phyloP scores from a whole-genome alignment of 1,284 basidiomycete genomes.

The Puccinia horiana region DNA sequence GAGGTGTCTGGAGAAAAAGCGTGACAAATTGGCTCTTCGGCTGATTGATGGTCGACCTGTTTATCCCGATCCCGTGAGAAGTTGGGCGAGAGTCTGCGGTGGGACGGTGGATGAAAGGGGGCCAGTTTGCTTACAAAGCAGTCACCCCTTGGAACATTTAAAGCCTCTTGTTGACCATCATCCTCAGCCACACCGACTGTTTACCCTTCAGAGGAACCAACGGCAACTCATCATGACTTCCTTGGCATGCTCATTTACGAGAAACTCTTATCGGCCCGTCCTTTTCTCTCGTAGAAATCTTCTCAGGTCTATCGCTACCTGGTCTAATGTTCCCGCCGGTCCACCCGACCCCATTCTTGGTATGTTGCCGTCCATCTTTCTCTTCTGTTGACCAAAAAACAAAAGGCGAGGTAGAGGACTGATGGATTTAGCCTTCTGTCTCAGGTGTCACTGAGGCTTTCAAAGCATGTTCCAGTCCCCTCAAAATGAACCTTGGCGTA shows the following conservation, averaged over 20 bases:
- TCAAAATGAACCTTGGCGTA: conserved; percentile 96
- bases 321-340: conserved; percentile 80
- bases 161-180: not conserved
- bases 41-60: too few relatives aligned
- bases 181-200: not conserved
- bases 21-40: too few relatives aligned
- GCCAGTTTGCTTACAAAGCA: not conserved
- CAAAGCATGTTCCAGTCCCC: conserved; percentile 84
- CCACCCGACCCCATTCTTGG: conserved; percentile 93
- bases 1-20: too few relatives aligned
- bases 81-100: not conserved
- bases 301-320: conserved; percentile 66
- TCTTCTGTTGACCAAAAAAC: not conserved
- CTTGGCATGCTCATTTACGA: conserved; percentile 14
- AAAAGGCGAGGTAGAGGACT: not conserved
- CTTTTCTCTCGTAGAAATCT: not conserved
- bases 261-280: not conserved
- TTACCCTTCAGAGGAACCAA: not conserved
- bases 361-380: conserved; percentile 61
- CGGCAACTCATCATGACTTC: not conserved
- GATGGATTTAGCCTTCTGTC: not conserved
- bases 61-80: too few relatives aligned
- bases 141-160: not conserved
- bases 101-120: not conserved
- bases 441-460: conserved; percentile 86